Percentiles rank a stretch among this genome's conserved stretches.
phyloP scores from a whole-genome alignment of 768 basidiomycete genomes.

The Leccinum obscurum region DNA sequence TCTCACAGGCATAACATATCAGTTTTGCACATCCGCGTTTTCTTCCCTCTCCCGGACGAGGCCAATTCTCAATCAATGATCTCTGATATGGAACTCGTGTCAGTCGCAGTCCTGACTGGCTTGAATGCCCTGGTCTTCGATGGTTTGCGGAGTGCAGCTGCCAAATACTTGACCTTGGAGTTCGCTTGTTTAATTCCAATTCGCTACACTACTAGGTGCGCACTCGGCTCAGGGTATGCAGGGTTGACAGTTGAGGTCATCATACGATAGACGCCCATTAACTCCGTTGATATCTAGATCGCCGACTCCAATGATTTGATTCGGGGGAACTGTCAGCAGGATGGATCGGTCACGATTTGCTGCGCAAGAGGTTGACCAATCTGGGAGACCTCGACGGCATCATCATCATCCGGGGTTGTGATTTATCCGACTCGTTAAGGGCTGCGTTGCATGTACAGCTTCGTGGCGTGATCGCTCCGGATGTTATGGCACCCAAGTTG shows the following conservation, averaged over 20 bases:
- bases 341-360: background rate
- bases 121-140: too few relatives aligned
- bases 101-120: too few relatives aligned
- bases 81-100: too few relatives aligned
- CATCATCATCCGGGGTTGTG: background rate
- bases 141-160: too few relatives aligned
- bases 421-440: background rate
- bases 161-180: background rate
- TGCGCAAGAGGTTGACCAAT: too few relatives aligned
- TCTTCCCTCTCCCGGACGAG: too few relatives aligned
- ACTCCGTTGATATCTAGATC: background rate
- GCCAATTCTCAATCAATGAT: too few relatives aligned
- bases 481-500: background rate
- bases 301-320: background rate
- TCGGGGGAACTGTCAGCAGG: background rate
- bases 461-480: background rate
- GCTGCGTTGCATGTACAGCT: background rate
- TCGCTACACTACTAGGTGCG: too few relatives aligned
- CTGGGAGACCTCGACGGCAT: background rate
- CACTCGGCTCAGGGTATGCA: too few relatives aligned
- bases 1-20: too few relatives aligned
- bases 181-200: too few relatives aligned
- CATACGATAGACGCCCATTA: background rate
- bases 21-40: too few relatives aligned
- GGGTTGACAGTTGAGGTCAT: background rate